Conservation (phyloP, 306 rosid species). For the Casuarina cunninghamiana region DNA sequence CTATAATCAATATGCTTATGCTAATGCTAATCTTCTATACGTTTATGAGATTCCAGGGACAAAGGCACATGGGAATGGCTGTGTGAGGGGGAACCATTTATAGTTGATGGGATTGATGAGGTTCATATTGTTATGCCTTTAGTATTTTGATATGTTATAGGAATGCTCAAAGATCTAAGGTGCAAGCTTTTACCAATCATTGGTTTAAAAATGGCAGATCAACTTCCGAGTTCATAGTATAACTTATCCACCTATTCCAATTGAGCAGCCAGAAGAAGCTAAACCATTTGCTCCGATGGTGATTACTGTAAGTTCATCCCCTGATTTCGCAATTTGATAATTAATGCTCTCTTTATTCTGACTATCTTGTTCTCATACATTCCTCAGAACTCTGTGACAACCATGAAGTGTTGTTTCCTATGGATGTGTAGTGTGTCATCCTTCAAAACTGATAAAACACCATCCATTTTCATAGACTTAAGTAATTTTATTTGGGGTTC, state of each 20-base stretch:
- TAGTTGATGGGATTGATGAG: constrained; percentile 52
- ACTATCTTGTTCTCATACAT: background rate
- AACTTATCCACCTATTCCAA: constrained; percentile 65
- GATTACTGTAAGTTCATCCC: constrained; percentile 54
- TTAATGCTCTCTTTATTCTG: background rate
- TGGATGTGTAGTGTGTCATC: background rate
- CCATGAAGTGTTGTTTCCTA: background rate
- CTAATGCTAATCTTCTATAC: constrained; percentile 7
- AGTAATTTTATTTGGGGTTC: background rate
- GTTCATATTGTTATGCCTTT: constrained; percentile 37
- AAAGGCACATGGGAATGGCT: constrained; percentile 65
- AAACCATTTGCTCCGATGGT: constrained; percentile 81
- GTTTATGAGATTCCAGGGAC: constrained; percentile 40
- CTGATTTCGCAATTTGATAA: background rate
- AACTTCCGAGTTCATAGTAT: constrained; percentile 57
- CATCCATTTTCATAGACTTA: background rate
- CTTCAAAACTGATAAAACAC: background rate
- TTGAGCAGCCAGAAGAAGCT: constrained; percentile 63
- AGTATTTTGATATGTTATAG: background rate
- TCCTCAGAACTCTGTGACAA: background rate
- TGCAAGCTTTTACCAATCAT: constrained; percentile 18
- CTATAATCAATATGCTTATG: background rate
- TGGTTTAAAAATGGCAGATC: constrained; percentile 44
- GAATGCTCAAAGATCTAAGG: constrained; percentile 14
- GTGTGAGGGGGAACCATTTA: constrained; percentile 25